A percentile compares a stretch with the other conserved stretches of the same genome.
Evolutionary conservation across 1,139 yeast species (phyloP).

Genomic region (Pneumocystis carinii): DNA sequence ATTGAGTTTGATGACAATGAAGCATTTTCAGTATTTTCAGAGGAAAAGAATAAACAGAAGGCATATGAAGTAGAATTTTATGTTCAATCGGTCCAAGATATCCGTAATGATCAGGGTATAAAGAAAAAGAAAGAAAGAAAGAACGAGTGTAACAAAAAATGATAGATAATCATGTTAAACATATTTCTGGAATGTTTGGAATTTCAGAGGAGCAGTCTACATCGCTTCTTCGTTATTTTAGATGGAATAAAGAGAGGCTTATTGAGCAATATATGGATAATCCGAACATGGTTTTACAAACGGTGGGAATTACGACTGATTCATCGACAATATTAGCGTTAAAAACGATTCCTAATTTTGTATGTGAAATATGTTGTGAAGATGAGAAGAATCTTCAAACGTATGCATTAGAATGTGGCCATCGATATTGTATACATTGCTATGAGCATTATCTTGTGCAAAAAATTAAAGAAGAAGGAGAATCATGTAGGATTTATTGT

Average conservation of each 20-base stretch:
- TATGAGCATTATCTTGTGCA: conserved; percentile 44
- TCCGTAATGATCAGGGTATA: conserved; percentile 18
- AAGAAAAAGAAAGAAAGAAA: background rate
- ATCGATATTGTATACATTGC: conserved; percentile 54
- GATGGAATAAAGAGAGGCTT: conserved; percentile 64
- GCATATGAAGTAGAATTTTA: conserved; percentile 20
- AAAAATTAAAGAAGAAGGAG: conserved; percentile 36
- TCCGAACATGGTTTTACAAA: conserved; percentile 30
- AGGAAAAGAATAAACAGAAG: conserved; percentile 16
- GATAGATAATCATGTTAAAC: conserved; percentile 17
- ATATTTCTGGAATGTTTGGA: conserved; percentile 25
- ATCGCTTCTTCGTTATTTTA: conserved; percentile 42
- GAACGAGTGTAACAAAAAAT: background rate
- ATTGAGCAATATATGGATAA: conserved; percentile 53
- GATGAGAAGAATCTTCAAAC: conserved; percentile 33
- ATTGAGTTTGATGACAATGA: conserved; percentile 31
- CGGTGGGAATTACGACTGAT: conserved; percentile 34
- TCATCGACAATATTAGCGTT: conserved; percentile 15
- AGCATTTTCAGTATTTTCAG: background rate
- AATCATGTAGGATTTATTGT: conserved; percentile 41
- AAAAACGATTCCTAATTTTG: conserved; percentile 22
- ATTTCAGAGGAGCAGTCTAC: conserved; percentile 31
- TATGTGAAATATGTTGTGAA: conserved; percentile 54
- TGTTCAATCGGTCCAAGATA: conserved; percentile 20
- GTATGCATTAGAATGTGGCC: conserved; percentile 52